Percentiles rank a stretch among this genome's conserved stretches.
These are phyloP conservation scores for Hydnomerulius pinastri DNA, from an alignment of 768 basidiomycete species.

Conservation along the genomic window DNA sequence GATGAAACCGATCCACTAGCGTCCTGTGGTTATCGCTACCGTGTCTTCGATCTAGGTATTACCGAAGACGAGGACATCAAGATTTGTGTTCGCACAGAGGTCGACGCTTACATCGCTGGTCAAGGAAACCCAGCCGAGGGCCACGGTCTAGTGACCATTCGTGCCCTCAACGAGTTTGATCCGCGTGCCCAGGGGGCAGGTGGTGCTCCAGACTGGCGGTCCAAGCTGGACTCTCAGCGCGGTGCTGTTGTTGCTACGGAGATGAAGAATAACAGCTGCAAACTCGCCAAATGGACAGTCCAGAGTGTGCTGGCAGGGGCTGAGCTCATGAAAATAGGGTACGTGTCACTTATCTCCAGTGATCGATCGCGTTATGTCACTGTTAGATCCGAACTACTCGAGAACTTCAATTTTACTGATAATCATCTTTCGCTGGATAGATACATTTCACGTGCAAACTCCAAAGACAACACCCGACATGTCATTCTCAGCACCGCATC, in stretches of 20 bases:
- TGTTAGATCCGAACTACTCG: too few species aligned
- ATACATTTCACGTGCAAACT: slow-evolving; percentile 92
- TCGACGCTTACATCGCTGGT: slow-evolving; percentile 80
- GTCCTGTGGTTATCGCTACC: slow-evolving; percentile 95
- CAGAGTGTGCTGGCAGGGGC: slow-evolving; percentile 95
- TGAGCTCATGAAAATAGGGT: slow-evolving; percentile 98
- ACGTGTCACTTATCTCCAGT: slow-evolving; percentile 30
- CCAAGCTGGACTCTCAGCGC: slow-evolving; percentile 94
- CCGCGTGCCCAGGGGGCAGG: slow-evolving; percentile 86
- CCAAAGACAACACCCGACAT: slow-evolving; percentile 94
- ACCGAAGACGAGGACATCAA: slow-evolving; percentile 89
- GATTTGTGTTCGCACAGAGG: slow-evolving; percentile 93
- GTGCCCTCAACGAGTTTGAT: slow-evolving; percentile 97
- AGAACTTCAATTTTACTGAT: slow-evolving; percentile 9
- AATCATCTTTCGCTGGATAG: slow-evolving; percentile 41
- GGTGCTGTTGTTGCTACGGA: slow-evolving; percentile 98
- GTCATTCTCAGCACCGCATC: slow-evolving; percentile 94
- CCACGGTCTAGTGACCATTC: slow-evolving; percentile 84
- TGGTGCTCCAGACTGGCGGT: slow-evolving; percentile 97
- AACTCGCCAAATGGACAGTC: slow-evolving; percentile 96
- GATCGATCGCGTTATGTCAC: too few species aligned
- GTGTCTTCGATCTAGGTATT: slow-evolving; percentile 90
- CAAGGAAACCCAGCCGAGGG: slow-evolving; percentile 65
- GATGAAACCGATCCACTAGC: slow-evolving; percentile 96
- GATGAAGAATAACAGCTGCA: slow-evolving; percentile 99